Base-by-base conservation (phyloP, 2,329 filamentous ascomycete genomes). In the Hypoxylon sp. region DNA sequence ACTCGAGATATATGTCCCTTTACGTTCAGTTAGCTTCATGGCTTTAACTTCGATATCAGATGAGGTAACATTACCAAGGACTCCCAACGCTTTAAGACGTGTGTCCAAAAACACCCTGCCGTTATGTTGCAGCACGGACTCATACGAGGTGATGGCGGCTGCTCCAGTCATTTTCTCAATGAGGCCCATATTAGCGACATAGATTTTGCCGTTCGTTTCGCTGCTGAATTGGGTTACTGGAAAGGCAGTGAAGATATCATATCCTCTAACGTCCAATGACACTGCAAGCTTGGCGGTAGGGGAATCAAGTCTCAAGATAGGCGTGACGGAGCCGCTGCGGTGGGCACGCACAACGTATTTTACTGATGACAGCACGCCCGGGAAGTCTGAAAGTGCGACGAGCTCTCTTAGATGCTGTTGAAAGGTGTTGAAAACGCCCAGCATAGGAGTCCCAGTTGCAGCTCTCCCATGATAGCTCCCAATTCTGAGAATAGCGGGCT, bases 121-220 rank as follows among this genome's bases (percentile, higher is more conserved):
- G 62, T 88, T 90, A 6, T 72, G 76, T 3, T 74, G 74, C 46
- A 90, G 77, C 34, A 85, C 85, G 48, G 90, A 85, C 28, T 86
- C 84, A n/a, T 83, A 90, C 38, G 83, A 84, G 0, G 91, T 82
- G 6, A 97, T 85, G 0, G 93, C 94, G 0, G 93, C 94, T 0
- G 91, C 89, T 0, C 94, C 95, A 0, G 93, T 93, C 92, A 98
- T 97, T 79, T 98, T 97, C 1, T 87, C 91, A 2, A 97, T 71
- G 1, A 98, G 82, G 0, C 95, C 95, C 0, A 98, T 79, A 17
- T 91, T 89, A 0, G 93, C 89, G 1, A 94, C 83, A 46, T 80
- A 81, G 0, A 90, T 81, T 19, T 77, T 69, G 38, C 82, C 75
- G 48, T 75, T 75, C 1, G 74, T 75, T 49, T 82, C 77, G n/a